Evolutionary conservation across 352 stramenopile species (phyloP).

Genomic region (Plasmopara halstedii): DNA sequence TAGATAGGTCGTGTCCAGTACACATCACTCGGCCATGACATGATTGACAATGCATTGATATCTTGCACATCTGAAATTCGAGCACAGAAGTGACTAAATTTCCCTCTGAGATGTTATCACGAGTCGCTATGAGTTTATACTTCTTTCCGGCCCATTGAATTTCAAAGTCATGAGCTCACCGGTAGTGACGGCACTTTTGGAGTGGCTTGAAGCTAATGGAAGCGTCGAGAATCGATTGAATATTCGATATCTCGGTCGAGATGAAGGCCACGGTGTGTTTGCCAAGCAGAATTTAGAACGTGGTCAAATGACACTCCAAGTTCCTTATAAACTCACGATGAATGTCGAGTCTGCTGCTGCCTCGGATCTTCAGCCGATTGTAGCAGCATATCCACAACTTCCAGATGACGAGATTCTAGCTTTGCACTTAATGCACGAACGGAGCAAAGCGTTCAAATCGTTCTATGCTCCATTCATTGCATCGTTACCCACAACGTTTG

Average conservation of each 20-base stretch:
- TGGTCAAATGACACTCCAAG: slow-evolving; percentile 35
- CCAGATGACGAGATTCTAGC: slow-evolving; percentile 45
- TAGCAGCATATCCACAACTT: slow-evolving; percentile 33
- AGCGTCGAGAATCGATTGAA: slow-evolving; percentile 23
- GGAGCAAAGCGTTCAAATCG: slow-evolving; percentile 29
- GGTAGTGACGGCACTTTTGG: slow-evolving; percentile 24
- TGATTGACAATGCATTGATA: too few relatives aligned
- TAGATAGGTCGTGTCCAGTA: too few relatives aligned
- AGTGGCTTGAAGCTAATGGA: slow-evolving; percentile 31
- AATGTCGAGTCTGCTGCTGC: slow-evolving; percentile 31
- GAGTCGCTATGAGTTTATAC: too few relatives aligned
- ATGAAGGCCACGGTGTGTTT: slow-evolving; percentile 46
- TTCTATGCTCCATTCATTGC: slow-evolving; percentile 55
- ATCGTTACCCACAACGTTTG: slow-evolving; percentile 41
- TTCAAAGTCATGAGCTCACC: too few relatives aligned
- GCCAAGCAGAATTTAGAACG: slow-evolving; percentile 24
- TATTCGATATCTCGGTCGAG: slow-evolving; percentile 30
- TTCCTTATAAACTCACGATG: slow-evolving; percentile 52
- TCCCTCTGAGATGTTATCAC: too few relatives aligned
- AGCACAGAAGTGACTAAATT: too few relatives aligned
- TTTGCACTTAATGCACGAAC: slow-evolving; percentile 53
- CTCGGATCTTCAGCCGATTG: slow-evolving; percentile 33
- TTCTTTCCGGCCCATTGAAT: too few relatives aligned
- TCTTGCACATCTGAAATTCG: too few relatives aligned
- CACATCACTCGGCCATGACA: too few relatives aligned